Conservation (phyloP, 495 filamentous ascomycete genomes). For the Penicillium bialowiezense region DNA sequence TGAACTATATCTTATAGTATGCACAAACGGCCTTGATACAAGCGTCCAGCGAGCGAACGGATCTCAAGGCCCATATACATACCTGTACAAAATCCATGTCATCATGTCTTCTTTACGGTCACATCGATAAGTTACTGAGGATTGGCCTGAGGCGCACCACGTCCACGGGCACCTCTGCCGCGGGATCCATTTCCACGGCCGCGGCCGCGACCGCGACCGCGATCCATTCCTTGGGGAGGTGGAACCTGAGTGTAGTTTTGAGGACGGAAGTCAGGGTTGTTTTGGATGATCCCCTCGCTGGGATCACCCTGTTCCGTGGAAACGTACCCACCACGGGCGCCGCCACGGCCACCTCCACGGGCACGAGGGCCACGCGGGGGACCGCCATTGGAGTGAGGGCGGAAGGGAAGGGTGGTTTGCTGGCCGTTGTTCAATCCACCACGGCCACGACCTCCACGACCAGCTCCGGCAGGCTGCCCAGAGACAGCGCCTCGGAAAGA, state of each 20-base stretch:
- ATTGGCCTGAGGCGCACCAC: conserved; percentile 15
- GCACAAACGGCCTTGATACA: neutral
- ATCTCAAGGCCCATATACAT: conserved; percentile 6
- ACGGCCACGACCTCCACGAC: conserved; percentile 42
- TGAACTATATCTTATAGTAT: too few relatives aligned
- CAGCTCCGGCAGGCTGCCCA: conserved; percentile 25
- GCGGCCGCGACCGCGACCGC: conserved; percentile 54
- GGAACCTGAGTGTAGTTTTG: conserved; percentile 72
- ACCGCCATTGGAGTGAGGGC: conserved; percentile 31
- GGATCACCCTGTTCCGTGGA: conserved; percentile 51
- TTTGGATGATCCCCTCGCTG: conserved; percentile 45
- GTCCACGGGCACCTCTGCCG: conserved; percentile 29
- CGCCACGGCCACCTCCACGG: conserved; percentile 28
- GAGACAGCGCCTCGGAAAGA: conserved; percentile 69
- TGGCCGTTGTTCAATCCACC: conserved; percentile 43
- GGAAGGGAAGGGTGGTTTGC: conserved; percentile 32
- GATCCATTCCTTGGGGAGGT: conserved; percentile 68
- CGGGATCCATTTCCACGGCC: conserved; percentile 34
- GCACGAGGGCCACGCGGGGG: conserved; percentile 30
- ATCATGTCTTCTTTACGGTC: neutral
- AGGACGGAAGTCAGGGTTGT: conserved; percentile 54
- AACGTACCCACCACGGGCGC: conserved; percentile 47
- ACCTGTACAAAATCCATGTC: neutral
- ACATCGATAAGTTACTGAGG: conserved; percentile 4
- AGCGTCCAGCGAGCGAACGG: neutral